Evolutionary conservation across 106 monocot species (phyloP), one percentile per base, ranked within the genome.

Genomic region (Dendrobium officinale): DNA sequence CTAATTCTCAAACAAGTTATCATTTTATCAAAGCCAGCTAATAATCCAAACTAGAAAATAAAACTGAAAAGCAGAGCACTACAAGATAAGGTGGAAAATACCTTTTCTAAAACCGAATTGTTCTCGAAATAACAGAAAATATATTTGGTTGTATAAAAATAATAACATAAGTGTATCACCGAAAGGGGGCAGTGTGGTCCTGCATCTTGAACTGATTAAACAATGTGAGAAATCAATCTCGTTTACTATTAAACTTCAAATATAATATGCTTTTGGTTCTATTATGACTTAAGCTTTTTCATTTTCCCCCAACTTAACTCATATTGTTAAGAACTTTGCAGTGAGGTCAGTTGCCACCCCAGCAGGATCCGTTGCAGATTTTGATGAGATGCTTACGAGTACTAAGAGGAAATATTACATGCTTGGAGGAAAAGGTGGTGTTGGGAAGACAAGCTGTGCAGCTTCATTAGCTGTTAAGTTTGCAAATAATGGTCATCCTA

Each of bases 341-440:
- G 94, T 92, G 20, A 85, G 91, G 75, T 84, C 92, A 9, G 85
- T 92, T 56, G 78, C 88, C 18, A 83, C 84, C 19, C 85, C 91
- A 7, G 84, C 89, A 13, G 91, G 88, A 86, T 77, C 83, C 43
- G 77, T 81, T 4, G 88, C 86, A 49, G 94, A 91, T 43, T 98
- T 98, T 77, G 89, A 98, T 48, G 92, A 98, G 87, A 98, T 98
- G 97, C 75, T 74, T 81, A 79, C 92, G 33, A 84, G 84, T n/a
- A 91, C 90, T 49, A 48, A 85, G 88, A 56, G 96, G 67, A 94
- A 92, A 73, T 97, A 94, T 80, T 97, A 97, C 84, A 92, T 98
- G 94, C 87, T 98, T 75, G 97, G 97, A 20, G 97, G 97, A 29
- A 98, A 98, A 87, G 97, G 97, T 54, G 97, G 97, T 42, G 97